phyloP scores from a whole-genome alignment of 495 filamentous ascomycete species.

The Cairneyella variabilis region DNA sequence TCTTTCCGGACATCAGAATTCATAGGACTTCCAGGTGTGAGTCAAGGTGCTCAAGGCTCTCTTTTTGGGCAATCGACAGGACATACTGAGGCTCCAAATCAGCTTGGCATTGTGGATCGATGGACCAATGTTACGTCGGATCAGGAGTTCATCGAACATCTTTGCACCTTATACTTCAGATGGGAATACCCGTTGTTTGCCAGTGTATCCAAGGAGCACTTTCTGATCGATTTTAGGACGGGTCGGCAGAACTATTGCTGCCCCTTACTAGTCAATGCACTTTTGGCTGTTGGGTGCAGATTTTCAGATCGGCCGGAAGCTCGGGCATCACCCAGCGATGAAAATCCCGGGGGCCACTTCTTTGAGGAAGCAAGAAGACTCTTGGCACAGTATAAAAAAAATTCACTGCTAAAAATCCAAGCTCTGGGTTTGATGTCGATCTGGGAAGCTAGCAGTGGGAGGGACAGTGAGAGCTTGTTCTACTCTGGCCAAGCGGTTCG shows the following conservation, averaged over 20 bases:
- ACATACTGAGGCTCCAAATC: neutral
- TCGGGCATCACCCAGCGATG: conserved; percentile 42
- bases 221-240: conserved; percentile 56
- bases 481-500: conserved; percentile 62
- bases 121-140: conserved; percentile 62
- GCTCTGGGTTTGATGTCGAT: conserved; percentile 70
- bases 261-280: conserved; percentile 66
- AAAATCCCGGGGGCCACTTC: neutral
- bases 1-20: too few species aligned
- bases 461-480: conserved; percentile 61
- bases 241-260: conserved; percentile 59
- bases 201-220: conserved; percentile 65
- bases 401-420: conserved; percentile 69
- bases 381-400: conserved; percentile 51
- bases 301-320: conserved; percentile 62
- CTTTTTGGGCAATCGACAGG: neutral
- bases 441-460: conserved; percentile 53
- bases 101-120: neutral
- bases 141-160: conserved; percentile 50
- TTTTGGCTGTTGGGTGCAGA: conserved; percentile 65
- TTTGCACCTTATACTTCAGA: conserved; percentile 72
- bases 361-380: conserved; percentile 62
- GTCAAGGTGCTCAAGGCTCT: too few species aligned
- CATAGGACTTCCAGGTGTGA: too few species aligned
- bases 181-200: conserved; percentile 75